These are phyloP conservation scores for Cyberlindnera amylophila DNA, from an alignment of 805 yeast genomes.

Conservation along the genomic window DNA sequence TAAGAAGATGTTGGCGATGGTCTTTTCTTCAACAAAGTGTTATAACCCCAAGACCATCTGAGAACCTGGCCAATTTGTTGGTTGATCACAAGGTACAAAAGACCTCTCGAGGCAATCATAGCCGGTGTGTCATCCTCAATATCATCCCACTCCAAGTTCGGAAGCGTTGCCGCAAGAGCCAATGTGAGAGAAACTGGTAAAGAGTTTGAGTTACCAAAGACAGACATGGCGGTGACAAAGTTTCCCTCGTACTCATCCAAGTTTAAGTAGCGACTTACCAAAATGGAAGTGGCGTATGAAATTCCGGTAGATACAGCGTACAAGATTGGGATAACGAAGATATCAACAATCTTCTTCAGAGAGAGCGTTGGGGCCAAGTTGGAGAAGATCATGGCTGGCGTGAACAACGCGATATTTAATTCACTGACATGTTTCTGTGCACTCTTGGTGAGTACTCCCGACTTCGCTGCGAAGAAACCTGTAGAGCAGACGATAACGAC, in stretches of 20 bases:
- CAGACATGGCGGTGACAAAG: constrained; percentile 95
- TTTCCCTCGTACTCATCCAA: constrained; percentile 76
- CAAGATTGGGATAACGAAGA: constrained; percentile 79
- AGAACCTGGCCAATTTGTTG: constrained; percentile 81
- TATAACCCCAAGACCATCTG: constrained; percentile 88
- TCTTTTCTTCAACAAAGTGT: constrained; percentile 56
- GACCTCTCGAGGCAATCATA: constrained; percentile 74
- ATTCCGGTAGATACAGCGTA: constrained; percentile 80
- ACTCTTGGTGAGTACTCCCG: constrained; percentile 61
- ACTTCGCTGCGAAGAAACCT: constrained; percentile 80
- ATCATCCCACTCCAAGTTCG: constrained; percentile 73
- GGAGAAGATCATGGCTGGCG: constrained; percentile 91
- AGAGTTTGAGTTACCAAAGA: constrained; percentile 93
- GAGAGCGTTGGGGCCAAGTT: constrained; percentile 70
- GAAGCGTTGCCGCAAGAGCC: constrained; percentile 71
- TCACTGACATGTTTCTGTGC: constrained; percentile 77
- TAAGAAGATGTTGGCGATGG: constrained; percentile 19
- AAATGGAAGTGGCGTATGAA: constrained; percentile 58
- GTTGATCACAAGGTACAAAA: constrained; percentile 66
- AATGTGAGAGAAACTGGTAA: constrained; percentile 88
- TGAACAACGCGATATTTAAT: constrained; percentile 86
- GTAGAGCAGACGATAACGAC: constrained; percentile 82
- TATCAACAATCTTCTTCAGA: constrained; percentile 71
- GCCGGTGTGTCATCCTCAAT: constrained; percentile 62
- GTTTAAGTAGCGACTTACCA: constrained; percentile 47